Conservation (phyloP, 768 basidiomycete genomes). For the Rubroboletus satanas region DNA sequence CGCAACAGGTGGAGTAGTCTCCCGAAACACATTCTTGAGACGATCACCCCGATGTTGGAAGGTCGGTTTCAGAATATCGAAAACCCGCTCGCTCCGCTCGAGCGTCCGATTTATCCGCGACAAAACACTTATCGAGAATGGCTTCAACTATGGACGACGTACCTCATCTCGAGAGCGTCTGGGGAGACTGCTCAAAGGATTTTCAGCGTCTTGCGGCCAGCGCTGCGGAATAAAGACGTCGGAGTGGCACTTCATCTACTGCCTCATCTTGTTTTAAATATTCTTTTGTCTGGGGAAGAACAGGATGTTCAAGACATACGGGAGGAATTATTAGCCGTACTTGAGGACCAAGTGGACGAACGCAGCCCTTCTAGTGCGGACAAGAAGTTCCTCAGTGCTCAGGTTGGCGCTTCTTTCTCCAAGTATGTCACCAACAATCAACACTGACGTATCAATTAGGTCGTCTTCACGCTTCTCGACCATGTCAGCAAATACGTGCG, state of each 20-base stretch:
- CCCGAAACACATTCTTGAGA: slow-evolving; percentile 81
- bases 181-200: slow-evolving; percentile 58
- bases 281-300: slow-evolving; percentile 71
- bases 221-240: slow-evolving; percentile 84
- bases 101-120: slow-evolving; percentile 75
- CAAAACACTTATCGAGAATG: slow-evolving; percentile 91
- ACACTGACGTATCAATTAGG: slow-evolving; percentile 44
- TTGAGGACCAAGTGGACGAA: slow-evolving; percentile 79
- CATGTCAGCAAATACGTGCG: slow-evolving; percentile 91
- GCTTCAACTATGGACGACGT: slow-evolving; percentile 85
- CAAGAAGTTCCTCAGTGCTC: slow-evolving; percentile 89
- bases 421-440: background rate
- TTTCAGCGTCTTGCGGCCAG: slow-evolving; percentile 74
- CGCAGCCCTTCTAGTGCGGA: slow-evolving; percentile 59
- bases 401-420: slow-evolving; percentile 46
- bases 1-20: slow-evolving; percentile 75
- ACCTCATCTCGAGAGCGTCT: slow-evolving; percentile 68
- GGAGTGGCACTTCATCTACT: slow-evolving; percentile 89
- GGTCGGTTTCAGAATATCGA: slow-evolving; percentile 56
- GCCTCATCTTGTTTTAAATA: slow-evolving; percentile 86
- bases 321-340: slow-evolving; percentile 71
- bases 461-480: slow-evolving; percentile 90
- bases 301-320: slow-evolving; percentile 62
- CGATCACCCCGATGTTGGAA: slow-evolving; percentile 78
- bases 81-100: slow-evolving; percentile 35